phyloP scores from a whole-genome alignment of 192 early-diverging fungal genomes.

The Backusella tarrabulga region DNA sequence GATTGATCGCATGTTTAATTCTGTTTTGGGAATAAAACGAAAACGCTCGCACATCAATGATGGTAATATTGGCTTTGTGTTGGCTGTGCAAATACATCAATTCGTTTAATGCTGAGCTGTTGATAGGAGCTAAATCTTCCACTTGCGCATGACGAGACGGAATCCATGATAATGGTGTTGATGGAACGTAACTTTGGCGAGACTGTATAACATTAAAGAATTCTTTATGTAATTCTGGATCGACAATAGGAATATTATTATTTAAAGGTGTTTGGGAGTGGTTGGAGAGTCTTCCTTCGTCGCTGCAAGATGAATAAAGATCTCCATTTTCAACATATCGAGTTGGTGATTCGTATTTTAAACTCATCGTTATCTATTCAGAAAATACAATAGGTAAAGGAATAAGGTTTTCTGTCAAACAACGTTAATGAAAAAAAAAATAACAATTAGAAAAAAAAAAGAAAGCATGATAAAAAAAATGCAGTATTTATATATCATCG shows the following conservation, averaged over 20 bases:
- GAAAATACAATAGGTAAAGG: neutral
- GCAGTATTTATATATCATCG: neutral
- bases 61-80: neutral
- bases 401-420: neutral
- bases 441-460: neutral
- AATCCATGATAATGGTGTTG: neutral
- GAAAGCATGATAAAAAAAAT: neutral
- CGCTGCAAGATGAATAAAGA: neutral
- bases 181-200: neutral
- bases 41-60: slow-evolving; percentile 67
- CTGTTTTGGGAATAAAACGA: slow-evolving; percentile 42
- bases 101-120: neutral
- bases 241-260: slow-evolving; percentile 7
- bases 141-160: neutral
- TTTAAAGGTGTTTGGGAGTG: slow-evolving; percentile 5
- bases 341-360: slow-evolving; percentile 13
- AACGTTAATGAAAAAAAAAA: neutral
- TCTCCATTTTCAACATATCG: neutral
- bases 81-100: neutral
- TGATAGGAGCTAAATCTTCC: slow-evolving; percentile 9
- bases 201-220: slow-evolving; percentile 32
- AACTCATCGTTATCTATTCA: neutral
- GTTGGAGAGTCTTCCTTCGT: slow-evolving; percentile 1
- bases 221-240: slow-evolving; percentile 17
- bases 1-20: slow-evolving; percentile 58